phyloP scores from a whole-genome alignment of 2,329 filamentous ascomycete genomes.

The Corynespora cassiicola region DNA sequence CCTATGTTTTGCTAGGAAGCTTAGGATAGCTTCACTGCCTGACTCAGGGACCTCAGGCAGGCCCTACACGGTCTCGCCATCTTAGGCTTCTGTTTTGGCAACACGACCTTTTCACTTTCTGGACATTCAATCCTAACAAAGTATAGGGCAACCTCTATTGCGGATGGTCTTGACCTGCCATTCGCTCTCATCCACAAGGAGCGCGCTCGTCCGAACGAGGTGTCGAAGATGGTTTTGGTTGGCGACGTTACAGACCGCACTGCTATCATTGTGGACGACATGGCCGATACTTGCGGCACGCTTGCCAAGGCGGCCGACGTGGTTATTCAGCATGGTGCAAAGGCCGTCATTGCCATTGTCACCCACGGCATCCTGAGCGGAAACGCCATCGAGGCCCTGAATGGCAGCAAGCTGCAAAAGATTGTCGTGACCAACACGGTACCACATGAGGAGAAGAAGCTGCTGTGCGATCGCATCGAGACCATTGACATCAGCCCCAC shows the following conservation, averaged over 20 bases:
- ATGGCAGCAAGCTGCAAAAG: conserved; percentile 75
- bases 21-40: too few relatives aligned
- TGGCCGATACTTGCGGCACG: conserved; percentile 95
- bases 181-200: conserved; percentile 98
- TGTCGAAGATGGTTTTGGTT: conserved; percentile 93
- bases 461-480: conserved; percentile 78
- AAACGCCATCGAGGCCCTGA: conserved; percentile 85
- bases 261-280: conserved; percentile 96
- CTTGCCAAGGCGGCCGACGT: conserved; percentile 87
- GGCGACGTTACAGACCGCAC: conserved; percentile 90
- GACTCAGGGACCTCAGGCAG: too few relatives aligned
- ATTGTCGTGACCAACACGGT: conserved; percentile 93
- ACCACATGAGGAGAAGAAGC: conserved; percentile 79
- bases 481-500: conserved; percentile 93
- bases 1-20: too few relatives aligned
- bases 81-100: too few relatives aligned
- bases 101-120: not conserved
- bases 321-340: conserved; percentile 84
- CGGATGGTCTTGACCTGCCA: conserved; percentile 85
- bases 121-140: conserved; percentile 18
- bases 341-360: conserved; percentile 90
- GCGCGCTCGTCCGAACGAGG: conserved; percentile 87
- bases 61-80: too few relatives aligned
- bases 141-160: conserved; percentile 81
- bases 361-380: conserved; percentile 92